These are phyloP conservation scores for Acanthamoeba lenticulata DNA, from an alignment of 208 protist genomes.

Conservation along the genomic window DNA sequence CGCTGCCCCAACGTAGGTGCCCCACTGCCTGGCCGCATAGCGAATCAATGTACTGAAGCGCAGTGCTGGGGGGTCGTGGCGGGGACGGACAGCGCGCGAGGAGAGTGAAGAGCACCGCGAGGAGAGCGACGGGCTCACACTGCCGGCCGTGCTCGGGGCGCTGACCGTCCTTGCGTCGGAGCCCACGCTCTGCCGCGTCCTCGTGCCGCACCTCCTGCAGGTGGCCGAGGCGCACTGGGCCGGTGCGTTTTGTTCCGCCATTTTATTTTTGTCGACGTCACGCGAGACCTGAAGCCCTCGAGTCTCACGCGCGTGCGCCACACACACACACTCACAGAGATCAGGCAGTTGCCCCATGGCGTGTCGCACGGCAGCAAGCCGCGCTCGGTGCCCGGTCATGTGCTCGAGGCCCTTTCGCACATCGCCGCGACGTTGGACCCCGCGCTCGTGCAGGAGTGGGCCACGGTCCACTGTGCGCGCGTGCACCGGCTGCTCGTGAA, in stretches of 20 bases:
- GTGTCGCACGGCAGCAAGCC: no score
- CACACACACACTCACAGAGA: background rate
- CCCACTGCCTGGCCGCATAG: background rate
- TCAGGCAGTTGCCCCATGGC: background rate
- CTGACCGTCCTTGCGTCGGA: slow-evolving; percentile 24
- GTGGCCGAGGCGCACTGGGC: slow-evolving; percentile 3
- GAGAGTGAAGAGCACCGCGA: slow-evolving; percentile 18
- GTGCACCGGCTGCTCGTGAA: background rate
- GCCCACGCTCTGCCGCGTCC: background rate
- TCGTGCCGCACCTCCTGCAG: slow-evolving; percentile 25
- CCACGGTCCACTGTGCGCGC: background rate
- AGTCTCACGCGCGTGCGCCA: background rate
- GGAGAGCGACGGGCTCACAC: background rate
- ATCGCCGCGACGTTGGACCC: background rate
- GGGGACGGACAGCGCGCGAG: background rate
- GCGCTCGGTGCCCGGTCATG: background rate
- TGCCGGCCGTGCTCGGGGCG: background rate
- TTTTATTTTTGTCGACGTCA: no score
- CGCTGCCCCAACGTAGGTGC: background rate
- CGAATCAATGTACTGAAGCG: no score
- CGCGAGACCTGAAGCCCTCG: no score
- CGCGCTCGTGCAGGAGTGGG: background rate
- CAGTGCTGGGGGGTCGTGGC: no score
- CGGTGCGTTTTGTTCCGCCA: background rate
- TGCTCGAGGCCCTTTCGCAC: background rate